These are phyloP conservation scores for Eremothecium coryli DNA, from an alignment of 1,139 yeast species.

Conservation along the genomic window DNA sequence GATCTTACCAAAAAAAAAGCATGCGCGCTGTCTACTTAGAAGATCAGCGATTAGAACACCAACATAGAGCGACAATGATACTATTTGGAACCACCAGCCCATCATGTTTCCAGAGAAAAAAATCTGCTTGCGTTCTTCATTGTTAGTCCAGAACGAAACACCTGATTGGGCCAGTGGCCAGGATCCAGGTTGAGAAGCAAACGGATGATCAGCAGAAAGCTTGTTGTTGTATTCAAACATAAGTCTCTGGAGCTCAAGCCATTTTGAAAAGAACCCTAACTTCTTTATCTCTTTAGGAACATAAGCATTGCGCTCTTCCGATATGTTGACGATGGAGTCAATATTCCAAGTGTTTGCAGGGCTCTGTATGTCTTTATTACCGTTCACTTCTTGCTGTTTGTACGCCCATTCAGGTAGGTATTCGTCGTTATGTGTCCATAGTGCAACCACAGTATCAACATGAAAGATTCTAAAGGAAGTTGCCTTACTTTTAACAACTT, in stretches of 20 bases:
- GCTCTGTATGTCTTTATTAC: conserved; percentile 72
- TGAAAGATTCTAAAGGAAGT: conserved; percentile 65
- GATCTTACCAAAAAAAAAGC: conserved; percentile 45
- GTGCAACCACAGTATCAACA: conserved; percentile 77
- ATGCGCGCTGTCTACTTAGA: conserved; percentile 64
- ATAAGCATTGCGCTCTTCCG: conserved; percentile 42
- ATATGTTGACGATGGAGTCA: conserved; percentile 59
- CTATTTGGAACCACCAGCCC: conserved; percentile 86
- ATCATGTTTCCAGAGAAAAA: conserved; percentile 83
- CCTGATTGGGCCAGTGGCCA: conserved; percentile 96
- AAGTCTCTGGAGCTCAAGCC: conserved; percentile 76
- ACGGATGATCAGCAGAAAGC: conserved; percentile 83
- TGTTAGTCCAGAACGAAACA: conserved; percentile 92
- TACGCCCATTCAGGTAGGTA: conserved; percentile 91
- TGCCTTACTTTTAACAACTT: conserved; percentile 58
- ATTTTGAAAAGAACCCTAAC: conserved; percentile 71
- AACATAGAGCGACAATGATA: conserved; percentile 54
- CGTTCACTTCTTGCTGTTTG: conserved; percentile 86
- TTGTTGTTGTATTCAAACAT: conserved; percentile 94
- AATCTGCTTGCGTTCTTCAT: conserved; percentile 57
- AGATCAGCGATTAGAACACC: conserved; percentile 67
- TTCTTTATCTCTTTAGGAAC: conserved; percentile 46
- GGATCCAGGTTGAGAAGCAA: conserved; percentile 82
- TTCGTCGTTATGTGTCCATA: conserved; percentile 89
- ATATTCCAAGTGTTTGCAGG: conserved; percentile 64